Evolutionary conservation across 208 protist genomes (phyloP), one percentile per base, ranked within the genome.

Genomic region (Crithidia bombi): DNA sequence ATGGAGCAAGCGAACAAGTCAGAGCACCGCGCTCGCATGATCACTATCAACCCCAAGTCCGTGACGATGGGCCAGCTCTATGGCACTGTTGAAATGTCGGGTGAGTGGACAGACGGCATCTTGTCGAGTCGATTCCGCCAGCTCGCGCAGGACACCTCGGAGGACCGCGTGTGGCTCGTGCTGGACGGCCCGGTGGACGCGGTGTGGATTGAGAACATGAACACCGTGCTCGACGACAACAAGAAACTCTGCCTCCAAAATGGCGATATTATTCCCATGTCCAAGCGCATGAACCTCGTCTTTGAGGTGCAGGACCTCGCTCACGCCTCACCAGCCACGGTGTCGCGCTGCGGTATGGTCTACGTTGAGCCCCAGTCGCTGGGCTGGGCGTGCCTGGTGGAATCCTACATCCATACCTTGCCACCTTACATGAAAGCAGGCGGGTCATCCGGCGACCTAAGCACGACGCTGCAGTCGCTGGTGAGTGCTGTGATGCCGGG

Each of bases 201-300:
- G n/a, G 85, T 99, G 47, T 99, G 98, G 98, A 99, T 99, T 88
- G 98, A 99, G 82, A 99, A 99, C 79, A 99, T 99, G 98, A 99
- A 99, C 88, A 99, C 98, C 21, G 97, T 99, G 26, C 90, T 99
- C 15, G 98, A 99, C 78, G 98, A 99, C 80, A 99, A 99, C 86
- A 99, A 98, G 86, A 98, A 98, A 74, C 92, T 99, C 41, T 99
- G 98, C 73, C 83, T 99, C 55, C 91, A 98, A 52, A 98, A 96
- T 70, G 96, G 96, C 51, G 97, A 99, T 76, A 98, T 98, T 68
- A 98, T 99, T 73, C 89, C 96, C 56, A 99, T 99, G 98, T 92
- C 89, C 26, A 89, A 91, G 50, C 89, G 85, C 38, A 98, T 98
- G 93, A 99, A 98, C 70, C 75, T 99, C 55, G 91, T 99, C 62